These are phyloP conservation scores for Pseudogymnoascus destructans DNA, from an alignment of 2,329 filamentous ascomycete species.

Conservation along the genomic window DNA sequence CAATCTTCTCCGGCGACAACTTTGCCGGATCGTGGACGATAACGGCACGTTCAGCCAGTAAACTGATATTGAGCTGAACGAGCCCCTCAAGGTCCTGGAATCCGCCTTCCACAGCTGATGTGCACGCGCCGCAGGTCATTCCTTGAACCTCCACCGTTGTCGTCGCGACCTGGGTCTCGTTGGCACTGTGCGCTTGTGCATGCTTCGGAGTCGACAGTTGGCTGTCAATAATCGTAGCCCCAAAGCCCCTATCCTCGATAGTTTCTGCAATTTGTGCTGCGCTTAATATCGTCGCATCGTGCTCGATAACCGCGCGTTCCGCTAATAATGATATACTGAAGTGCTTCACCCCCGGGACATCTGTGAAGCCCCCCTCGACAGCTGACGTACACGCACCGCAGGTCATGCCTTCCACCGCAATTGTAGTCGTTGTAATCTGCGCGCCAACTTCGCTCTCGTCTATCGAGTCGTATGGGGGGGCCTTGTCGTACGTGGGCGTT, in stretches of 20 bases:
- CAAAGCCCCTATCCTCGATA: conserved; percentile 64
- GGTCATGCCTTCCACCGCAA: conserved; percentile 79
- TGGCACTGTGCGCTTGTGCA: conserved; percentile 19
- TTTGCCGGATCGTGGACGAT: conserved; percentile 67
- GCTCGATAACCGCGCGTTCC: conserved; percentile 73
- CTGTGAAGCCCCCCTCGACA: conserved; percentile 67
- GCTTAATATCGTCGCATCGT: conserved; percentile 46
- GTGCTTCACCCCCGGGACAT: conserved; percentile 56
- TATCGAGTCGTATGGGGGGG: conserved; percentile 26
- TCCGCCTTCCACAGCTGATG: conserved; percentile 74
- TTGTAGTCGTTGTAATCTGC: conserved; percentile 46
- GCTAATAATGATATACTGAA: conserved; percentile 77
- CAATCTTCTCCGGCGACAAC: conserved; percentile 60
- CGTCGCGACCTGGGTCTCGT: conserved; percentile 39
- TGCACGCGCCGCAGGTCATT: conserved; percentile 97
- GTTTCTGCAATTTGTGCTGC: conserved; percentile 42
- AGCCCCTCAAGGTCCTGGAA: conserved; percentile 69
- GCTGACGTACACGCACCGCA: conserved; percentile 82
- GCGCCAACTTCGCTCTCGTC: conserved; percentile 22
- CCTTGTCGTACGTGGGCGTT: conserved; percentile 32
- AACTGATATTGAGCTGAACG: conserved; percentile 83
- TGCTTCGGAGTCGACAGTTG: conserved; percentile 32
- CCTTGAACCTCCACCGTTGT: conserved; percentile 86
- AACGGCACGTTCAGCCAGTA: conserved; percentile 83
- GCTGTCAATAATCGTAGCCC: conserved; percentile 64